Percentiles rank a stretch among this genome's conserved stretches.
Conservation (phyloP, 2,329 filamentous ascomycete genomes). For the Calonectria pseudoreteaudii region DNA sequence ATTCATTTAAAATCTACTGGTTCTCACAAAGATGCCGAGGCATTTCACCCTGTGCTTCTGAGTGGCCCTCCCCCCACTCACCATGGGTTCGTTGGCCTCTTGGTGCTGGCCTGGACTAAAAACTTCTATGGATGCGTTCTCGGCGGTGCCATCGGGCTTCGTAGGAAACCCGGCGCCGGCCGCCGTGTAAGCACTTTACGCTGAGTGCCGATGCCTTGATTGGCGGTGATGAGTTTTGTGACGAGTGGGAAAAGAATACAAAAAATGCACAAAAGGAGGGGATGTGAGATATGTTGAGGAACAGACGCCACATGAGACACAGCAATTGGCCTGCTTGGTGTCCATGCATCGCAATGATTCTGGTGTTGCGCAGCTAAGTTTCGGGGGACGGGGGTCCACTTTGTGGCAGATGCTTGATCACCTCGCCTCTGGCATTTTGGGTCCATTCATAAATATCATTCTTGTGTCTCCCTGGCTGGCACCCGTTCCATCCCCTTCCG, state of each 20-base stretch:
- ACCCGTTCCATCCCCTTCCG: background rate
- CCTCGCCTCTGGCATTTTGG: background rate
- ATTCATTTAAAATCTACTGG: background rate
- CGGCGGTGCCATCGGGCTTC: background rate
- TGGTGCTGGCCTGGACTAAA: background rate
- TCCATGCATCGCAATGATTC: background rate
- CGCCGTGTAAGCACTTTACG: conserved; percentile 1
- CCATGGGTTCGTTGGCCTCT: background rate
- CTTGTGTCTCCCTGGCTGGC: background rate
- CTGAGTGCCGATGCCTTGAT: background rate
- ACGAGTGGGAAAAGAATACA: background rate
- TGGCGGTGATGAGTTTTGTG: background rate
- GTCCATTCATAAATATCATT: conserved; percentile 15
- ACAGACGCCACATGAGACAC: background rate
- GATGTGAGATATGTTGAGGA: background rate
- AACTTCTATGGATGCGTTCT: background rate
- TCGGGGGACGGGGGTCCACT: conserved; percentile 18
- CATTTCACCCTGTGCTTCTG: background rate
- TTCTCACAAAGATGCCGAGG: conserved; percentile 10
- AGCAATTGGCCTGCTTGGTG: background rate
- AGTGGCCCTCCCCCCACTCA: background rate
- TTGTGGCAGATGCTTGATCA: background rate
- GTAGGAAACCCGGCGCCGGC: background rate
- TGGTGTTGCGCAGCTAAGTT: conserved; percentile 8
- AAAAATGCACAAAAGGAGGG: background rate